phyloP scores from a whole-genome alignment of 176 grass and related monocot genomes.

The Lolium rigidum region DNA sequence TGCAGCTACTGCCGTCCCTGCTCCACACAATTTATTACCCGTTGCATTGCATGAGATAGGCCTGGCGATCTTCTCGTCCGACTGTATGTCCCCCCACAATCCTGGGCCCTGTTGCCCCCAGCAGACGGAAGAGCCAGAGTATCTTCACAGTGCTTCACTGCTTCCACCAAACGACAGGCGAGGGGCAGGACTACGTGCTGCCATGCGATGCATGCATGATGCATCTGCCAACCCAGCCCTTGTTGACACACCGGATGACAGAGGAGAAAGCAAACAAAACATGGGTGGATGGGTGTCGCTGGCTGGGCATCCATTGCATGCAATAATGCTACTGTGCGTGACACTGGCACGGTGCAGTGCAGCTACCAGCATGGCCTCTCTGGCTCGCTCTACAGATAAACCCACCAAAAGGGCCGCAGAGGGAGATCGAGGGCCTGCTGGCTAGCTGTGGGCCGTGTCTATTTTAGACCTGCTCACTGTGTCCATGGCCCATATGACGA shows the following conservation, averaged over 20 bases:
- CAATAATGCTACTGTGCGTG: not conserved
- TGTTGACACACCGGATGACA: not conserved
- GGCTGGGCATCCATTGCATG: not conserved
- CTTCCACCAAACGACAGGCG: constrained; percentile 9
- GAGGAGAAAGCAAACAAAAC: not conserved
- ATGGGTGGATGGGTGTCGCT: not conserved
- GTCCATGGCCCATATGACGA: too few relatives aligned
- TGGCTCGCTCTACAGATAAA: too few relatives aligned
- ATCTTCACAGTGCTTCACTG: constrained; percentile 4
- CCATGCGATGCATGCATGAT: too few relatives aligned
- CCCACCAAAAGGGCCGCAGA: too few relatives aligned
- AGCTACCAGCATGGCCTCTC: too few relatives aligned
- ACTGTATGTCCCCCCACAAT: not conserved
- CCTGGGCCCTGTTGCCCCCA: not conserved
- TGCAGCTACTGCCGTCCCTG: not conserved
- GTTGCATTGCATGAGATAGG: too few relatives aligned
- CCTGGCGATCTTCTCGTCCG: not conserved
- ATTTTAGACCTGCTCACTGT: too few relatives aligned
- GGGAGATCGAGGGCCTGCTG: too few relatives aligned
- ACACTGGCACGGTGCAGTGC: not conserved
- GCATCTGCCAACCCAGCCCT: not conserved
- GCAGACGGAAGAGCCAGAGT: not conserved
- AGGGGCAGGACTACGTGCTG: not conserved
- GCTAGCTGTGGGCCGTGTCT: too few relatives aligned
- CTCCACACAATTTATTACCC: too few relatives aligned